phyloP scores from a whole-genome alignment of 768 basidiomycete genomes.

The Ephemerocybe angulata region DNA sequence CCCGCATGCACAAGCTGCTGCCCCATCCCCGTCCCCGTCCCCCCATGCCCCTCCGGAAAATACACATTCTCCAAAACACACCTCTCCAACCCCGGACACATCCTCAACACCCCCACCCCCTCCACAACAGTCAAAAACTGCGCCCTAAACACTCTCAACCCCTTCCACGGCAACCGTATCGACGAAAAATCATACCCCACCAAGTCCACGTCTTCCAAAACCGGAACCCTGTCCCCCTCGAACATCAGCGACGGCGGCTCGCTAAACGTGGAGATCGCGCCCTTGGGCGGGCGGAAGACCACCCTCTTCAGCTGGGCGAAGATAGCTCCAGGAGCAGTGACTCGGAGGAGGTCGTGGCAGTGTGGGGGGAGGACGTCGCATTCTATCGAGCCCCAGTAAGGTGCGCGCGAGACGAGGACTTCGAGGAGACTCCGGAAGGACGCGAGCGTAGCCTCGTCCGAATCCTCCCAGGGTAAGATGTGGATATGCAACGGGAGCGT shows the following conservation, averaged over 20 bases:
- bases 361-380: constrained; percentile 20
- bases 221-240: constrained; percentile 11
- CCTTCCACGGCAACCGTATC: constrained; percentile 20
- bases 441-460: constrained; percentile 16
- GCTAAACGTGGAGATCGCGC: constrained; percentile 23
- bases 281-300: constrained; percentile 16
- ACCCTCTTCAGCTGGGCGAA: constrained; percentile 19
- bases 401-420: constrained; percentile 17
- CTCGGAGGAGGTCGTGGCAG: constrained; percentile 22
- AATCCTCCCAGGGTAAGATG: constrained; percentile 17
- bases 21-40: not conserved
- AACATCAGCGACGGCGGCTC: constrained; percentile 24
- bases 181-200: constrained; percentile 22
- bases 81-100: constrained; percentile 18
- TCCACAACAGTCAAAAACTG: constrained; percentile 22
- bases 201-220: constrained; percentile 19
- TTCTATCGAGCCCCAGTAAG: constrained; percentile 21
- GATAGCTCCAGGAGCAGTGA: constrained; percentile 6
- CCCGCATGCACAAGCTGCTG: constrained; percentile 8
- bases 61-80: constrained; percentile 22
- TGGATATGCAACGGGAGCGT: constrained; percentile 21
- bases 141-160: constrained; percentile 19
- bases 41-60: constrained; percentile 8
- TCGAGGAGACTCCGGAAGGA: constrained; percentile 18
- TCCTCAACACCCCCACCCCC: constrained; percentile 17